These are phyloP conservation scores for Coniella lustricola DNA, from an alignment of 2,329 filamentous ascomycete species.

Conservation along the genomic window DNA sequence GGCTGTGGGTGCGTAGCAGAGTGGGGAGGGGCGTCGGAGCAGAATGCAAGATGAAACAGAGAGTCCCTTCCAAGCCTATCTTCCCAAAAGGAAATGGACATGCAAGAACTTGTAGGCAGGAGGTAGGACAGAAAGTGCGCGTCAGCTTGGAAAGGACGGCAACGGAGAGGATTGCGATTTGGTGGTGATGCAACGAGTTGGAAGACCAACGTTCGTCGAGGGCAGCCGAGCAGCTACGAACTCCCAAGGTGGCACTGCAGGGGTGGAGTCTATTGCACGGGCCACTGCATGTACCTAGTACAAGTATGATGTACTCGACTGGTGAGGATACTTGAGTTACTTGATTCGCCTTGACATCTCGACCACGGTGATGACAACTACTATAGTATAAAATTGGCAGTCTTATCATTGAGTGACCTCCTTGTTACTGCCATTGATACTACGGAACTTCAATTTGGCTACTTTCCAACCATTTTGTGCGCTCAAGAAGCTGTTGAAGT, in stretches of 20 bases:
- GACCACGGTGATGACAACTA: too few species aligned
- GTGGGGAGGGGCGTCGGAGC: not conserved
- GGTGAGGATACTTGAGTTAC: too few species aligned
- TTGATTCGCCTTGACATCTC: too few species aligned
- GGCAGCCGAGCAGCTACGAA: not conserved
- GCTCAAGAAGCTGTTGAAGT: too few species aligned
- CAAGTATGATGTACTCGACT: not conserved
- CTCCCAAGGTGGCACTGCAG: not conserved
- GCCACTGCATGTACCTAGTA: not conserved
- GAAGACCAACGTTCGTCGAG: not conserved
- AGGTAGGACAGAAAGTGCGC: not conserved
- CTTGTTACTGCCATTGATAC: too few species aligned
- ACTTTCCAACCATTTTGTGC: too few species aligned
- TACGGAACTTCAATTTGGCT: too few species aligned
- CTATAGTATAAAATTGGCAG: too few species aligned
- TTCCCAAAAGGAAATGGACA: not conserved
- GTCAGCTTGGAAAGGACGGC: not conserved
- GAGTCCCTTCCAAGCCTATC: not conserved
- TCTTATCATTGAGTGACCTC: too few species aligned
- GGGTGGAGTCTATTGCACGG: not conserved
- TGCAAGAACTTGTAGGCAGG: not conserved
- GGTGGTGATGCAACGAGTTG: not conserved
- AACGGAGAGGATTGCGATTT: too few species aligned
- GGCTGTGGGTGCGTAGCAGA: not conserved
- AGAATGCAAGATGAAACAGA: not conserved